Conservation (phyloP, 2,329 filamentous ascomycete genomes). For the Colletotrichum falcatum region DNA sequence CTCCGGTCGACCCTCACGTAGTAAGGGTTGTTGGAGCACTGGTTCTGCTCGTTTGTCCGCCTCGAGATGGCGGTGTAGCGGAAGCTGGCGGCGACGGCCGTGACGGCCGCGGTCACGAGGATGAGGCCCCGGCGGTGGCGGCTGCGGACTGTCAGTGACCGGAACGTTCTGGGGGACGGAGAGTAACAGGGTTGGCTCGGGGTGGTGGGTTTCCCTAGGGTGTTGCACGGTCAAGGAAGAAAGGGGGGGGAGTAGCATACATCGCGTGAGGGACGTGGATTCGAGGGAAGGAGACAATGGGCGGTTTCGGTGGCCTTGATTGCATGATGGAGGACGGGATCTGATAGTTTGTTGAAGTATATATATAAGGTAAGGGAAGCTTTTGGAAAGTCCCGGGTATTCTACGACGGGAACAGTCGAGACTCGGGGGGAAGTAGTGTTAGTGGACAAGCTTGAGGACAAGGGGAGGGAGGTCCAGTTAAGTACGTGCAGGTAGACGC, state of each 20-base stretch:
- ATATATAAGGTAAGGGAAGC: not conserved
- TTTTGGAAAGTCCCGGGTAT: not conserved
- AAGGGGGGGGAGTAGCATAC: slow-evolving; percentile 43
- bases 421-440: not conserved
- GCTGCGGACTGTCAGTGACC: slow-evolving; percentile 42
- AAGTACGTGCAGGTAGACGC: slow-evolving; percentile 12
- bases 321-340: slow-evolving; percentile 3
- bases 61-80: slow-evolving; percentile 53
- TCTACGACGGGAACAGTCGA: not conserved
- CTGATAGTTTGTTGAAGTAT: not conserved
- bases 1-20: slow-evolving; percentile 66
- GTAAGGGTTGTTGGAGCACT: slow-evolving; percentile 52
- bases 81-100: slow-evolving; percentile 47
- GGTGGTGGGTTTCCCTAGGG: not conserved
- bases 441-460: not conserved
- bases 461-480: slow-evolving; percentile 1
- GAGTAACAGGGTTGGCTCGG: not conserved
- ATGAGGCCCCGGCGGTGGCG: slow-evolving; percentile 53
- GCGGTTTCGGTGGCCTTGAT: slow-evolving; percentile 36
- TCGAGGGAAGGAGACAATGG: slow-evolving; percentile 15
- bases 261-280: slow-evolving; percentile 41
- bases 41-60: slow-evolving; percentile 57
- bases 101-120: slow-evolving; percentile 48
- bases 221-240: slow-evolving; percentile 43
- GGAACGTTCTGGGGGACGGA: not conserved